Percentiles rank a stretch among this genome's conserved stretches.
These are phyloP conservation scores for Macrocystidia cucumis DNA, from an alignment of 1,284 basidiomycete species.

Conservation along the genomic window DNA sequence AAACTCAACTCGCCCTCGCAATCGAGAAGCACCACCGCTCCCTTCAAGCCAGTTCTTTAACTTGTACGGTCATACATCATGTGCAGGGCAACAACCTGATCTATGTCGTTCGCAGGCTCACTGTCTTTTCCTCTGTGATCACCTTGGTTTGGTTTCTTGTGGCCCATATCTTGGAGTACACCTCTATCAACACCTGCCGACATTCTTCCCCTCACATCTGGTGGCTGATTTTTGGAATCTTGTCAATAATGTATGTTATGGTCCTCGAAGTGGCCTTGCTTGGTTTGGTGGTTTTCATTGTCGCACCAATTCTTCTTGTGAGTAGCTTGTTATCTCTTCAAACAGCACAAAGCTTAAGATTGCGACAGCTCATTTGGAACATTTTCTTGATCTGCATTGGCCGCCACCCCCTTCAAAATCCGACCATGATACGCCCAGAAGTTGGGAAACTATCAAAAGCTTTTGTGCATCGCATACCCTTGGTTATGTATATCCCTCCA, in stretches of 20 bases:
- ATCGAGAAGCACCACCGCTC: constrained; percentile 4
- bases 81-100: constrained; percentile 6
- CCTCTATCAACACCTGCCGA: constrained; percentile 64
- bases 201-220: constrained; percentile 67
- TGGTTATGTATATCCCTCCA: constrained; percentile 76
- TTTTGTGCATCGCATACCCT: constrained; percentile 67
- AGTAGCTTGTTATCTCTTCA: constrained; percentile 19
- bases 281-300: constrained; percentile 65
- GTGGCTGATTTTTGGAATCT: constrained; percentile 74
- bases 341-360: constrained; percentile 1
- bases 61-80: constrained; percentile 1
- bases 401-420: constrained; percentile 67
- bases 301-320: constrained; percentile 72
- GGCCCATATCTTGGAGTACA: constrained; percentile 71
- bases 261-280: constrained; percentile 66
- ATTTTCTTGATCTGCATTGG: constrained; percentile 69
- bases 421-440: constrained; percentile 64
- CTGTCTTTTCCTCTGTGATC: constrained; percentile 55
- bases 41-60: constrained; percentile 1
- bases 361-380: constrained; percentile 60
- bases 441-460: constrained; percentile 64
- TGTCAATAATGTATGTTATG: constrained; percentile 74
- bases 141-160: constrained; percentile 75
- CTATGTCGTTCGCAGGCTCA: constrained; percentile 42
- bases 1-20: constrained; percentile 1